Percentiles rank a stretch among this genome's conserved stretches.
Evolutionary conservation across 148 eudicot genomes (phyloP).

Genomic region (Heliosperma pusillum): DNA sequence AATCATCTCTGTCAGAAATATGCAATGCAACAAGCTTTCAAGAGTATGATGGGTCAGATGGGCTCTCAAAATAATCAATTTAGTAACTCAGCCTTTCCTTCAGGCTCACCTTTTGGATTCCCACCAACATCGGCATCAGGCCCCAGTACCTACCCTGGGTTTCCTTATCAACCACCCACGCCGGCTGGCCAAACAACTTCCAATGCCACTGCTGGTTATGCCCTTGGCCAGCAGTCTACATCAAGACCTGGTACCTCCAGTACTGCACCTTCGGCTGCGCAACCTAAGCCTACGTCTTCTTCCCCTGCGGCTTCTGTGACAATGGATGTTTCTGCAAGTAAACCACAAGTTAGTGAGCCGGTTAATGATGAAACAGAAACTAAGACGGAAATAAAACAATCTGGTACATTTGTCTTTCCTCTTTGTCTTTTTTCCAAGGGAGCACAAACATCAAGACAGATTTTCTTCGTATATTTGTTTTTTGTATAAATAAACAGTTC

Average conservation of each 20-base stretch:
- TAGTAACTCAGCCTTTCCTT: slow-evolving; percentile 52
- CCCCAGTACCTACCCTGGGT: slow-evolving; percentile 31
- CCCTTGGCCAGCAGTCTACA: background rate
- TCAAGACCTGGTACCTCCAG: slow-evolving; percentile 10
- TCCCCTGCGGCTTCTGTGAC: slow-evolving; percentile 50
- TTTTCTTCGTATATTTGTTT: no score
- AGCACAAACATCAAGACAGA: background rate
- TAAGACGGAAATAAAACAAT: slow-evolving; percentile 47
- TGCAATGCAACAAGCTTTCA: slow-evolving; percentile 89
- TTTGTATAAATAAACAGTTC: no score
- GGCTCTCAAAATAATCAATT: slow-evolving; percentile 78
- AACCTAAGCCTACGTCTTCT: slow-evolving; percentile 26
- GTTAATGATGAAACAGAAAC: slow-evolving; percentile 38
- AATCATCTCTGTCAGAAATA: slow-evolving; percentile 57
- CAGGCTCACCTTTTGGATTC: slow-evolving; percentile 66
- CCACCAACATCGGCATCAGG: slow-evolving; percentile 49
- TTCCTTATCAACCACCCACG: slow-evolving; percentile 30
- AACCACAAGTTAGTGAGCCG: slow-evolving; percentile 44
- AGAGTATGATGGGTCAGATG: slow-evolving; percentile 79
- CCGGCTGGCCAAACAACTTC: slow-evolving; percentile 19
- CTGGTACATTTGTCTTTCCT: slow-evolving; percentile 36
- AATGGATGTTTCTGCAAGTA: slow-evolving; percentile 50
- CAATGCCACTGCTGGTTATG: background rate
- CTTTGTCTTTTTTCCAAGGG: background rate
- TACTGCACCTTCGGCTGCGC: slow-evolving; percentile 12